These are phyloP conservation scores for Kwoniella newhampshirensis DNA, from an alignment of 768 basidiomycete species.

Conservation along the genomic window DNA sequence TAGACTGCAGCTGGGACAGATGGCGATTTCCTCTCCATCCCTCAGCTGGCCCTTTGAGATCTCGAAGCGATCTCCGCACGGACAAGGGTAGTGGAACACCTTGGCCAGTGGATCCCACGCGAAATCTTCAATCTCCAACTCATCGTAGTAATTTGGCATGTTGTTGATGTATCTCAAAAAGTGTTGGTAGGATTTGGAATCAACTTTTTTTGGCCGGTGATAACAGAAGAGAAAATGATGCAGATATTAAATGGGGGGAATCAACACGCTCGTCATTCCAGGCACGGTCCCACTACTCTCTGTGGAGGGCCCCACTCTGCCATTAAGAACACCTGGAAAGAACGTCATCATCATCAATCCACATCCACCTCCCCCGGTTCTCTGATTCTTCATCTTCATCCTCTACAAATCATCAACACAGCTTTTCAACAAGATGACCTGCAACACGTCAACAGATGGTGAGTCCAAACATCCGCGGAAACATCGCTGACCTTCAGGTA, in stretches of 20 bases:
- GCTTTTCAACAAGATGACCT: too few relatives aligned
- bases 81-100: constrained; percentile 95
- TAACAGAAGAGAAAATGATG: background rate
- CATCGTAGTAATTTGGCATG: constrained; percentile 67
- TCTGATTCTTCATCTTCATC: constrained; percentile 1
- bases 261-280: too few relatives aligned
- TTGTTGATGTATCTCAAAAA: background rate
- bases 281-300: too few relatives aligned
- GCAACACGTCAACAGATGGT: constrained; percentile 21
- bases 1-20: constrained; percentile 92
- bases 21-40: constrained; percentile 89
- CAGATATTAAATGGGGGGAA: background rate
- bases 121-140: constrained; percentile 97
- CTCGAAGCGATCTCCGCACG: constrained; percentile 97
- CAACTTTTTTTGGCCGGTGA: background rate
- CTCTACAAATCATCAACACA: background rate
- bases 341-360: background rate
- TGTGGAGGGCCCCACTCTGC: background rate
- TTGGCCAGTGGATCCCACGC: constrained; percentile 74
- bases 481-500: constrained; percentile 19
- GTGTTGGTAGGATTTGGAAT: too few relatives aligned
- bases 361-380: background rate
- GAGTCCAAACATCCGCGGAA: background rate
- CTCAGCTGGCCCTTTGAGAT: constrained; percentile 80
- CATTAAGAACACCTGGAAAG: background rate